These are phyloP conservation scores for Yamadazyma siamensis DNA, from an alignment of 1,139 yeast genomes.

Conservation along the genomic window DNA sequence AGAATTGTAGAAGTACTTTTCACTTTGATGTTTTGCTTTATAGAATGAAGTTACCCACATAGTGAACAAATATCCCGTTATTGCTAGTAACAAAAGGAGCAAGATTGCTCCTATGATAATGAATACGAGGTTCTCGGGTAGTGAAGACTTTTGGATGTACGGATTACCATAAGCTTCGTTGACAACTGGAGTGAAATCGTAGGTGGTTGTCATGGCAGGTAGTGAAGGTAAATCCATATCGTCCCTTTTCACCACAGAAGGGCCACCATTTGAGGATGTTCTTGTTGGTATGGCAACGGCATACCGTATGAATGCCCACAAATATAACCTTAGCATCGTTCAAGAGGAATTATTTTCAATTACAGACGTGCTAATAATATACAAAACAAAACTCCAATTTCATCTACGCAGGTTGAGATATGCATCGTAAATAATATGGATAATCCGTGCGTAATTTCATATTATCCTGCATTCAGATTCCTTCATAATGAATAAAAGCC, in stretches of 20 bases:
- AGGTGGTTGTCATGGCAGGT: conserved; percentile 7
- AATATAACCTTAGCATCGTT: too few relatives aligned
- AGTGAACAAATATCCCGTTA: conserved; percentile 21
- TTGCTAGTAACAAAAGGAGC: conserved; percentile 20
- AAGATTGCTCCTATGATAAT: conserved; percentile 40
- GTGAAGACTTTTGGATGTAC: conserved; percentile 20
- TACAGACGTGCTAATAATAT: too few relatives aligned
- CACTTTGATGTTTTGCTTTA: conserved; percentile 38
- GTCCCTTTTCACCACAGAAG: conserved; percentile 1
- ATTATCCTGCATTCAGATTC: too few relatives aligned
- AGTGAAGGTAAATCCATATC: conserved; percentile 9
- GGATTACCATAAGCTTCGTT: conserved; percentile 24
- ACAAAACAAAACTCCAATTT: too few relatives aligned
- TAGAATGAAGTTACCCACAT: conserved; percentile 20
- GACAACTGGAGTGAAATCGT: conserved; percentile 9
- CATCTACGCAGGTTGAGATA: too few relatives aligned
- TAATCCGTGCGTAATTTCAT: too few relatives aligned
- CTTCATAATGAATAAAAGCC: too few relatives aligned
- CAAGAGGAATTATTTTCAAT: too few relatives aligned
- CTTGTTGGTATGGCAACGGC: too few relatives aligned
- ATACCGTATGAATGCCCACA: background rate
- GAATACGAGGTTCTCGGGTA: conserved; percentile 40
- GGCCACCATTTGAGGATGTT: too few relatives aligned
- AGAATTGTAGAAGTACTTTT: conserved; percentile 23
- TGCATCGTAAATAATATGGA: too few relatives aligned